A percentile compares a stretch with the other conserved stretches of the same genome.
Evolutionary conservation across 495 filamentous ascomycete species (phyloP).

Genomic region (Terfezia claveryi): DNA sequence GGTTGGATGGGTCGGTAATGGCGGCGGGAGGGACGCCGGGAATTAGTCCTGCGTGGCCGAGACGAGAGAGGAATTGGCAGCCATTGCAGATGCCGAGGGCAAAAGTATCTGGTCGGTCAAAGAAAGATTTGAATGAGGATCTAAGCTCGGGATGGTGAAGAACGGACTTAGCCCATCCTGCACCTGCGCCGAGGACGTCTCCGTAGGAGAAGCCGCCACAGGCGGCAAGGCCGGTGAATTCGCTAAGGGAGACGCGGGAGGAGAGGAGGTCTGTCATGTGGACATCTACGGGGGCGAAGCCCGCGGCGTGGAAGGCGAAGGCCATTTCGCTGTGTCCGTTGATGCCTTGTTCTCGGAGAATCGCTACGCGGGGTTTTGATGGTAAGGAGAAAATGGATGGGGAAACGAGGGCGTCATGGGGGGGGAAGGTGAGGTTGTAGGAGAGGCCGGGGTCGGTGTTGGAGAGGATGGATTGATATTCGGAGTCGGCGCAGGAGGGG

Average conservation of each 20-base stretch:
- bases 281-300: conserved; percentile 78
- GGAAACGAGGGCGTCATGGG: conserved; percentile 36
- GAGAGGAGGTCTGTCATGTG: conserved; percentile 91
- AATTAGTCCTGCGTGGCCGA: conserved; percentile 47
- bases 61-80: conserved; percentile 75
- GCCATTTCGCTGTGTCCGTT: conserved; percentile 96
- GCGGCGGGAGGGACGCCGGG: conserved; percentile 30
- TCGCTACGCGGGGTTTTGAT: conserved; percentile 68
- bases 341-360: conserved; percentile 83
- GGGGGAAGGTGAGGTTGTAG: conserved; percentile 60
- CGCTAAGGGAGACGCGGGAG: conserved; percentile 48
- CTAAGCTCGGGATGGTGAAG: conserved; percentile 59
- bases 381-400: conserved; percentile 14
- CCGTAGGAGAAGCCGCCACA: conserved; percentile 96
- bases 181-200: conserved; percentile 83
- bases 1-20: too few relatives aligned
- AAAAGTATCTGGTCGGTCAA: conserved; percentile 75
- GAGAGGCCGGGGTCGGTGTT: conserved; percentile 59
- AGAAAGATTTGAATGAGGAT: conserved; percentile 62
- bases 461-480: conserved; percentile 58
- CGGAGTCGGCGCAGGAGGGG: conserved; percentile 63
- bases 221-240: conserved; percentile 72
- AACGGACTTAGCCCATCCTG: conserved; percentile 92
- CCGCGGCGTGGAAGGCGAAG: conserved; percentile 78
- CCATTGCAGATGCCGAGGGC: conserved; percentile 92